Evolutionary conservation across 345 rosid species (phyloP).

Genomic region (Kandelia obovata): DNA sequence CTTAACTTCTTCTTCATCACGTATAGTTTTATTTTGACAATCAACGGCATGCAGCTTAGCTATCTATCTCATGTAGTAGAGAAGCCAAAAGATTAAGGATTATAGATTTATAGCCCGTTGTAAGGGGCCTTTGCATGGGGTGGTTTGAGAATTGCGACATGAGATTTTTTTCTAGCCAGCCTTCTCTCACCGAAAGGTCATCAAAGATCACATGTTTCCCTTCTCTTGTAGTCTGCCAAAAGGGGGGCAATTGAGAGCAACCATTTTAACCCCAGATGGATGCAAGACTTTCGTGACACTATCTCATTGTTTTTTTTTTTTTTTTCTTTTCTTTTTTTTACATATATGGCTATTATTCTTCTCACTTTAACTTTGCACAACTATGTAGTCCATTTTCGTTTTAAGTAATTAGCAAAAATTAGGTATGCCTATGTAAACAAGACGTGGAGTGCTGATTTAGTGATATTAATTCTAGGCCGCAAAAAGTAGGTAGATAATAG

Average conservation of each 20-base stretch:
- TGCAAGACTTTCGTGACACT: constrained; percentile 35
- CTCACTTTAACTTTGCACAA: not conserved
- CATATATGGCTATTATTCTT: constrained; percentile 8
- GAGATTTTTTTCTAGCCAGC: not conserved
- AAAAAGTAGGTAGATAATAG: not conserved
- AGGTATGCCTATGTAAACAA: not conserved
- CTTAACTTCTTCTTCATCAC: too few species aligned
- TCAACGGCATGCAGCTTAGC: not conserved
- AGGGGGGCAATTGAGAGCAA: constrained; percentile 12
- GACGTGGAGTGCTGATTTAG: constrained; percentile 9
- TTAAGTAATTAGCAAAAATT: constrained; percentile 9
- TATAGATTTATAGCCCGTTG: constrained; percentile 11
- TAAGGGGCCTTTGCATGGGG: constrained; percentile 21
- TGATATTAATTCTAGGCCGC: not conserved
- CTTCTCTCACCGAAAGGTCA: constrained; percentile 39
- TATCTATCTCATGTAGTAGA: not conserved
- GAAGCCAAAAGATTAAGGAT: not conserved
- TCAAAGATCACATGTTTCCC: constrained; percentile 38
- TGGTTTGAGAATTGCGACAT: too few species aligned
- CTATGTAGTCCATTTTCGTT: constrained; percentile 4
- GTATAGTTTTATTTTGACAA: too few species aligned
- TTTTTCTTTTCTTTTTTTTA: too few species aligned
- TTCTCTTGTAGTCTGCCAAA: constrained; percentile 25
- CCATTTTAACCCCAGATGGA: constrained; percentile 26
- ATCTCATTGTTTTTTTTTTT: too few species aligned